Conservation (phyloP, 1,284 basidiomycete species). For the Ganoderma leucocontextum region DNA sequence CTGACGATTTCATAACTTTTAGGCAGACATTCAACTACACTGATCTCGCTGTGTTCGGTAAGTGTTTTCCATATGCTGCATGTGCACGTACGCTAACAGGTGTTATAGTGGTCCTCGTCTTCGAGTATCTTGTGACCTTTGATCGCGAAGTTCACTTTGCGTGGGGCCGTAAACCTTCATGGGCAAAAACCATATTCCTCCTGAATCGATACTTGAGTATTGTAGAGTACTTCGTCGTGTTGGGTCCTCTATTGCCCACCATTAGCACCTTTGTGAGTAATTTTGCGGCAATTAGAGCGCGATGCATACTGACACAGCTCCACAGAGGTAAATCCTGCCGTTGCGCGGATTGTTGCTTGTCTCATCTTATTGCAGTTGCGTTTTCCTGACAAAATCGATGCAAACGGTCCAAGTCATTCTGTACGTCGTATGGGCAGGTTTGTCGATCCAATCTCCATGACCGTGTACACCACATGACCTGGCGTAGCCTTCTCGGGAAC, state of each 20-base stretch:
- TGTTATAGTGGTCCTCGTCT: slow-evolving; percentile 22
- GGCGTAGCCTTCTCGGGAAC: slow-evolving; percentile 25
- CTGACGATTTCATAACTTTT: background rate
- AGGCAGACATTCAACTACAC: slow-evolving; percentile 26
- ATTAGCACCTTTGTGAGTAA: slow-evolving; percentile 18
- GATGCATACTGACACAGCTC: background rate
- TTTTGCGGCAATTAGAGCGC: background rate
- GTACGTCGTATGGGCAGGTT: slow-evolving; percentile 29
- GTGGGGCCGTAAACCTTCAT: slow-evolving; percentile 26
- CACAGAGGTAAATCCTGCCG: slow-evolving; percentile 20
- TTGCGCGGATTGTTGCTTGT: background rate
- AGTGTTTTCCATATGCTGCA: background rate
- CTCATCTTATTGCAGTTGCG: slow-evolving; percentile 9
- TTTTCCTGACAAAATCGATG: slow-evolving; percentile 12
- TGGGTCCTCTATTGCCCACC: slow-evolving; percentile 25
- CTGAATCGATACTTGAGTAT: slow-evolving; percentile 28
- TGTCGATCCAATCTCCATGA: background rate
- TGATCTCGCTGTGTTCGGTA: slow-evolving; percentile 29
- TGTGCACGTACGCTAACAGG: background rate
- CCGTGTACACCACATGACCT: background rate
- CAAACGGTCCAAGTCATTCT: slow-evolving; percentile 16
- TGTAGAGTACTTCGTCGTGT: slow-evolving; percentile 19
- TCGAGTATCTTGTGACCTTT: slow-evolving; percentile 25
- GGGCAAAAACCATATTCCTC: slow-evolving; percentile 24
- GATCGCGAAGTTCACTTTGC: slow-evolving; percentile 30